phyloP scores from a whole-genome alignment of 1,284 basidiomycete species.

The Ceratobasidium sp. region DNA sequence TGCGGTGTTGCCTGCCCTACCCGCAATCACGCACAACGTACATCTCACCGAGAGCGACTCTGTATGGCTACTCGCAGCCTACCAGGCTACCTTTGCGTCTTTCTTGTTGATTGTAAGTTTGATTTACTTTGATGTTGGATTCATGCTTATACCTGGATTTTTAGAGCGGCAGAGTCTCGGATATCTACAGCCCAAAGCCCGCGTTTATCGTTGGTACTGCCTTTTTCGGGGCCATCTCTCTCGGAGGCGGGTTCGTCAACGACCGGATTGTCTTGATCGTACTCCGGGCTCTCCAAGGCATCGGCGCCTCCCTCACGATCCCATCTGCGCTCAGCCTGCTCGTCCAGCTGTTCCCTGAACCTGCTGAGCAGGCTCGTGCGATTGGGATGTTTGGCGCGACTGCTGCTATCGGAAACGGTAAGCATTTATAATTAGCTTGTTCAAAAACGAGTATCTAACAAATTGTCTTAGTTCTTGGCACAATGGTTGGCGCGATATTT shows the following conservation, averaged over 20 bases:
- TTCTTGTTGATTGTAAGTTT: slow-evolving; percentile 39
- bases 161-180: slow-evolving; percentile 41
- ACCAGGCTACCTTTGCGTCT: slow-evolving; percentile 27
- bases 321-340: no score
- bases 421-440: slow-evolving; percentile 40
- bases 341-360: no score
- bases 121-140: neutral
- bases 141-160: neutral
- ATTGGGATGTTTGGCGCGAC: slow-evolving; percentile 63
- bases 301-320: no score
- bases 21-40: slow-evolving; percentile 54
- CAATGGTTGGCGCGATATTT: slow-evolving; percentile 57
- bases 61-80: slow-evolving; percentile 44
- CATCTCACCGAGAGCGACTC: slow-evolving; percentile 42
- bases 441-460: no score
- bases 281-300: no score
- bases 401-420: slow-evolving; percentile 63
- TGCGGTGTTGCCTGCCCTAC: slow-evolving; percentile 63
- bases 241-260: no score
- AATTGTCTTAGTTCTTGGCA: slow-evolving; percentile 53
- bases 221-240: slow-evolving; percentile 39
- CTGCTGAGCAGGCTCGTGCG: slow-evolving; percentile 61
- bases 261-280: no score
- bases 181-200: slow-evolving; percentile 44
- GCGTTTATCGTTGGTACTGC: slow-evolving; percentile 41